Base-by-base conservation (phyloP, 768 basidiomycete genomes). In the Pisolithus orientalis region DNA sequence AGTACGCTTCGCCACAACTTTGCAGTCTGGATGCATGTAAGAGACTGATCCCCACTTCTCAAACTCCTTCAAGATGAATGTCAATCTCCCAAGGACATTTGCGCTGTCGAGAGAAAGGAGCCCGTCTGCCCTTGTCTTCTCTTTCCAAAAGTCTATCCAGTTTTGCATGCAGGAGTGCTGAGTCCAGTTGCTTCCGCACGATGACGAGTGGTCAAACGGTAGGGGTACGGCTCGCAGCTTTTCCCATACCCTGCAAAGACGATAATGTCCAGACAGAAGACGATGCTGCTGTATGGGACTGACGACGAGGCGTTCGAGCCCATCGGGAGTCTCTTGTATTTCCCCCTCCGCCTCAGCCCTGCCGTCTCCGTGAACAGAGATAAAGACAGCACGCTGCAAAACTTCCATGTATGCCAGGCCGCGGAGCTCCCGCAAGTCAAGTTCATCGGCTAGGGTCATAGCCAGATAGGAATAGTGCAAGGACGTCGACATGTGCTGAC, bases 1-100 rank as follows among this genome's bases (percentile, higher is more conserved):
- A 44, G 74, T 73, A 58, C 75, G 75, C 63, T 77, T 77, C 24
- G 85, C 87, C 21, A 71, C 65, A 59, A 71, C 66, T 61, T 83
- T 75, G 69, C 87, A 89, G 52, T 87, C 87, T 52, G 80, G 82
- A 59, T 87, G 84, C 87, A 88, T 87, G 62, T 86, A 85, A n/a
- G 83, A 81, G 53, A 81, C 82, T 53, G 77, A 79, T 2, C 85
- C 84, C 80, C 82, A 83, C 49, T 80, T 72, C 52, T 86, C 85
- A 53, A 83, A 84, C 51, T 87, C 84, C 66, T 81, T 83, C 59
- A 80, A 69, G 34, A 89, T 74, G 53, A 79, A 72, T 60, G 70
- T 78, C 58, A 89, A 63, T 53, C 82, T 75, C 34, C 87, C 87
- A 5, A 85, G 63, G 32, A 87, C 83, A 60, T 89, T 84, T 31